phyloP scores from a whole-genome alignment of 108 stramenopile genomes.

The Parmales sp. region DNA sequence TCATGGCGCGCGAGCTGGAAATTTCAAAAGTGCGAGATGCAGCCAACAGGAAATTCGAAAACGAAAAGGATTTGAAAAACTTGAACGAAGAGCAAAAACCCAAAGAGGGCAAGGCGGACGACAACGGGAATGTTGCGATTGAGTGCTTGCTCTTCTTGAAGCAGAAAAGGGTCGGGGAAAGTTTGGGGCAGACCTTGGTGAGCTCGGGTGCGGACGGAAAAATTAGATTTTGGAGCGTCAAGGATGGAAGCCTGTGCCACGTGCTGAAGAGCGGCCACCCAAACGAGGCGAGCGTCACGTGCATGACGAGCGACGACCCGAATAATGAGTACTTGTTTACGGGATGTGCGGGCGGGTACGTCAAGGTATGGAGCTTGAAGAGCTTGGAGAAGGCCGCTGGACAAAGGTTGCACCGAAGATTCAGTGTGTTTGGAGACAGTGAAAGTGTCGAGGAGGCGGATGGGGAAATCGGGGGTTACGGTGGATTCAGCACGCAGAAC shows the following conservation, averaged over 20 bases:
- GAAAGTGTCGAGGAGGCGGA: too few species aligned
- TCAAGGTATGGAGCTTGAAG: conserved; percentile 28
- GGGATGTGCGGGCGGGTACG: conserved; percentile 21
- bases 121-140: neutral
- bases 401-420: neutral
- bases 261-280: conserved; percentile 18
- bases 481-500: neutral
- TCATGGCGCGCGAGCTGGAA: too few species aligned
- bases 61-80: too few species aligned
- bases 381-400: conserved; percentile 8
- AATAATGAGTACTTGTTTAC: conserved; percentile 16
- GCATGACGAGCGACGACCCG: conserved; percentile 15
- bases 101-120: conserved; percentile 11
- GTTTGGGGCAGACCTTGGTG: neutral
- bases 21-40: too few species aligned
- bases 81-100: neutral
- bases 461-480: too few species aligned
- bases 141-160: conserved; percentile 14
- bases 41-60: too few species aligned
- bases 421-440: neutral
- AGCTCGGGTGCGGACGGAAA: conserved; percentile 22
- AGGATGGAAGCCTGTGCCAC: conserved; percentile 21
- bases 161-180: neutral
- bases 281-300: conserved; percentile 18
- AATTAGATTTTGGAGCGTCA: conserved; percentile 21